Base-by-base conservation (phyloP, 495 filamentous ascomycete genomes). In the Aspergillus sclerotioniger region DNA sequence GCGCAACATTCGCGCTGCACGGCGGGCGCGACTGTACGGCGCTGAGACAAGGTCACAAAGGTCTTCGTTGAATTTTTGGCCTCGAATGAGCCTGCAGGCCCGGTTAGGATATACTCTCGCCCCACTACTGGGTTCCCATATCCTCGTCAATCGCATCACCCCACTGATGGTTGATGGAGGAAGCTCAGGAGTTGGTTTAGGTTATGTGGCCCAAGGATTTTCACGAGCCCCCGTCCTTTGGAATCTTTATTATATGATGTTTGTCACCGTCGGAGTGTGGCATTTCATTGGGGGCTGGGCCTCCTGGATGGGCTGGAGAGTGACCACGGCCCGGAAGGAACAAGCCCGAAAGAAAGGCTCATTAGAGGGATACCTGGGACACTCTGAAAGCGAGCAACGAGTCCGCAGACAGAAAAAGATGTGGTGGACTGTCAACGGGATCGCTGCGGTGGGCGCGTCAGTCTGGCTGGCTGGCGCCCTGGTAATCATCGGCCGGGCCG, bases 131-230 rank as follows among this genome's bases (percentile, higher is more conserved):
- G 80, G 77, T 1, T 80, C 83, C 6, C 92, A 97, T 71, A 79
- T 81, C 1, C 80, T 83, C 21, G 77, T 94, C 54, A 90, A 91
- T 63, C 81, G 92, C 12, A 72, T 80, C 0, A 73, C 92, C 17
- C 92, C 92, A 5, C 62, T 89, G 39, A 72, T 81, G 32, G 80
- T 92, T 15, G 90, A 96, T 33, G 92, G 92, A 0, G 91, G 90
- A 35, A 92, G 87, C 61, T 87, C 88, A 12, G 84, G 92, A 41
- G 84, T 96, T 28, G 89, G 89, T 1, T 73, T 97, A 28, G 85
- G 84, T 19, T 97, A 87, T 70, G 83, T 96, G 0, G 85, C 86
- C n/a, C 91, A 96, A 71, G 92, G 91, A 5, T 91, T 96, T 68
- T 85, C 84, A 39, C 80, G 83, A 29, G 83, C 84, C 68, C 81